Base-by-base conservation (phyloP, 768 basidiomycete species). In the Plicaturopsis crispa region DNA sequence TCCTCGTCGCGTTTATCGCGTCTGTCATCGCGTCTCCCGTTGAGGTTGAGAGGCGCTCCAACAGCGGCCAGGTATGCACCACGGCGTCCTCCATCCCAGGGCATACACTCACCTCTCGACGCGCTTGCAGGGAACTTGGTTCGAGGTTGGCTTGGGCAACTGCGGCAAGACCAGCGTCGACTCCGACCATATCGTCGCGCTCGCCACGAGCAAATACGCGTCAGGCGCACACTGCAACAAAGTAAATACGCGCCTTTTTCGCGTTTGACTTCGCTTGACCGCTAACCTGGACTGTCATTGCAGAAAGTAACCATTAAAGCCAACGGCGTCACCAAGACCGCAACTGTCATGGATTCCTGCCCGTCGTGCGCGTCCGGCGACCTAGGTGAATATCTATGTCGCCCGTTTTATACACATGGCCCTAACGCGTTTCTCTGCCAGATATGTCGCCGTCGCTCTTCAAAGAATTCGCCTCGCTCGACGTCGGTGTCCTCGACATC, bases 371-470 rank as follows among this genome's bases (percentile, higher is more conserved):
- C 42, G 7, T 7, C 26, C 5, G 45, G 37, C 17, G 53, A 52
- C 20, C 44, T 54, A 21, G 53, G 53, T 52, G 41, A 16, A 47
- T 48, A 6, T 16, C 13, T 5, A 24, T 8, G 5, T 22, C 33
- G 19, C 8, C 8, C 10, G 12, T 34, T 8, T 13, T 8, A 18
- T 13, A 10, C 8, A 10, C 8, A 10, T 10, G 8, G 8, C 19
- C 10, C 33, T 34, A 34, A 34, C 8, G 8, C 33, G 8, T 8
- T 8, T 17, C 17, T 17, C 8, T 7, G n/a, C 12, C 36, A 53
- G 52, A 53, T 36, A 45, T 53, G 48, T 53, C 52, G 5, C 50
- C 50, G 18, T 47, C 47, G 0, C 43, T 53, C 18, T 53, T 53
- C 40, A 10, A 28, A 6, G 43, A 48, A 31, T 53, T 53, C 23